These are phyloP conservation scores for Camellia granthamiana DNA, from an alignment of 148 eudicot species.

Conservation along the genomic window DNA sequence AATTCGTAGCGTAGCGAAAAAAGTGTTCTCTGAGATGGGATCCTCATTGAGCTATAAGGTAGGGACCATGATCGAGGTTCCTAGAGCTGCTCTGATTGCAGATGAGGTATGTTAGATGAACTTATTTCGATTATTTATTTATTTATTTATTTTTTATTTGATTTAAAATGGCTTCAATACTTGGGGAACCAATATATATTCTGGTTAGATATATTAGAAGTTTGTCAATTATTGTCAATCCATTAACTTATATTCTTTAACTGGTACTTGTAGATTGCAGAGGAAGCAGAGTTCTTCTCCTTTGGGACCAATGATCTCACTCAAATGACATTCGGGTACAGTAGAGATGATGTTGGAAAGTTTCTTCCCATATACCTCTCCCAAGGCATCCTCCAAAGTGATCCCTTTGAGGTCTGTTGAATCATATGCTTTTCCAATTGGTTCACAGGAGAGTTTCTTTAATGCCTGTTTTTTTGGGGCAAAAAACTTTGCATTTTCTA, in stretches of 20 bases:
- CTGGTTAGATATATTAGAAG: neutral
- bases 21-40: slow-evolving; percentile 80
- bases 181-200: neutral
- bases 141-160: no score
- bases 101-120: slow-evolving; percentile 70
- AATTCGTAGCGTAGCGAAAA: slow-evolving; percentile 62
- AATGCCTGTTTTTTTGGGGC: no score
- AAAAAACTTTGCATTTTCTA: neutral
- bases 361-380: slow-evolving; percentile 87
- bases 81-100: slow-evolving; percentile 94
- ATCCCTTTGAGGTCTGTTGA: slow-evolving; percentile 84
- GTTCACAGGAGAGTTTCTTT: neutral
- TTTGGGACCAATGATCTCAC: slow-evolving; percentile 98
- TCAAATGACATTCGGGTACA: slow-evolving; percentile 97
- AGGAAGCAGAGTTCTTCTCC: slow-evolving; percentile 96
- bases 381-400: slow-evolving; percentile 86
- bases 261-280: slow-evolving; percentile 56
- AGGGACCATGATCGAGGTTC: slow-evolving; percentile 98
- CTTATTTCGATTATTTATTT: neutral
- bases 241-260: neutral
- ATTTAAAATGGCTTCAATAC: neutral
- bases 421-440: neutral
- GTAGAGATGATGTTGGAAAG: slow-evolving; percentile 98
- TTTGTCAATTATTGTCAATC: neutral
- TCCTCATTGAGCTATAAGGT: slow-evolving; percentile 70